Evolutionary conservation across 2,329 filamentous ascomycete species (phyloP), one percentile per base, ranked within the genome.

Genomic region (Fusarium luffae): DNA sequence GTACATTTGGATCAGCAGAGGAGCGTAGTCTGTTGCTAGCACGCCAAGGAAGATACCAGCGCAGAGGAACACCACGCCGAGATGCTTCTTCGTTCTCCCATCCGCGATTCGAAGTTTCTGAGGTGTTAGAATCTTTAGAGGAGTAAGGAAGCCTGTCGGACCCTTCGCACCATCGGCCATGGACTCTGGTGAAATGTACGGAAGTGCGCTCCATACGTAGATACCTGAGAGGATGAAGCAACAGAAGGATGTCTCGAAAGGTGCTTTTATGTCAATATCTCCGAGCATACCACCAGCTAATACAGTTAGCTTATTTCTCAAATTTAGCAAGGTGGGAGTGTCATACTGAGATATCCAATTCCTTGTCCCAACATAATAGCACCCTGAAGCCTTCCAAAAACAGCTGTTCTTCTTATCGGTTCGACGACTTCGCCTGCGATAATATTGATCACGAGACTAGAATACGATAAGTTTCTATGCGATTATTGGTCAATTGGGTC

Each of bases 11-110:
- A 89, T 83, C 0, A 93, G 79, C 0, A 87, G 82, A 0, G 89
- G 87, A 0, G 90, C 89, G 59, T 91, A 93, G 3, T 89, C 89
- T 0, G 90, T 92, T 0, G 90, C 90, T 3, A 92, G 82, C 1
- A 92, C 89, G 1, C 88, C 90, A 1, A 91, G 78, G 62, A 92
- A 93, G 4, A 91, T 89, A 2, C 90, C 90, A 1, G 83, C 79
- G 21, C 88, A 90, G 5, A 93, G 84, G 3, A 92, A 85, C 5
- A 90, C 78, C 1, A 91, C 84, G 3, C 90, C 90, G 25, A 88
- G 88, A 66, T 92, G 88, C 19, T 79, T 87, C 50, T 78, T 80
- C 7, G 85, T 71, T 3, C 79, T 80, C 2, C 90, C 90, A 51
- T 84, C 82, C 1, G 73, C 71, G 1, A 88, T 77, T 0, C 84